Evolutionary conservation across 495 filamentous ascomycete genomes (phyloP).

Genomic region (Xylaria nigripes): DNA sequence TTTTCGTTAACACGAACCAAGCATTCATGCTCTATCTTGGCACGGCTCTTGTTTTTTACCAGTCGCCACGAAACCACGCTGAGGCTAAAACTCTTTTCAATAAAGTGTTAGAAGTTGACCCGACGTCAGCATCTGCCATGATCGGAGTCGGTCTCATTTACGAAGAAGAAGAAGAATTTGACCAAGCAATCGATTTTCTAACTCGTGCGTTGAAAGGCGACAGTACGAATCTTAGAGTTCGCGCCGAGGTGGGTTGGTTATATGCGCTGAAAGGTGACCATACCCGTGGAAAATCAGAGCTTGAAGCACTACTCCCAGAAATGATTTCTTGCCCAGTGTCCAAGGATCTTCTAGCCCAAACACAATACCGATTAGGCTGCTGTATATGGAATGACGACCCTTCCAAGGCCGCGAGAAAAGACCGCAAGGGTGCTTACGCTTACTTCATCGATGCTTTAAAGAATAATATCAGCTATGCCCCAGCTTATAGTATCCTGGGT

Average conservation of each 20-base stretch:
- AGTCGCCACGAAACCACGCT: slow-evolving; percentile 78
- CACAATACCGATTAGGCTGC: slow-evolving; percentile 78
- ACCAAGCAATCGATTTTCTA: slow-evolving; percentile 69
- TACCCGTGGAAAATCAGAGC: slow-evolving; percentile 49
- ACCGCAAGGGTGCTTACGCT: slow-evolving; percentile 63
- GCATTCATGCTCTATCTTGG: slow-evolving; percentile 67
- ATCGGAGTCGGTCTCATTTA: slow-evolving; percentile 86
- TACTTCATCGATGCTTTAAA: slow-evolving; percentile 79
- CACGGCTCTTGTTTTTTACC: slow-evolving; percentile 76
- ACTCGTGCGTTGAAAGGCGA: slow-evolving; percentile 63
- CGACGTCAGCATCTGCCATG: slow-evolving; percentile 65
- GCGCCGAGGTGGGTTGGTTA: slow-evolving; percentile 82
- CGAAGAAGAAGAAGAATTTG: slow-evolving; percentile 84
- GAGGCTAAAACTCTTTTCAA: slow-evolving; percentile 83
- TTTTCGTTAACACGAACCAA: slow-evolving; percentile 59
- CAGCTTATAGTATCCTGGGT: slow-evolving; percentile 89
- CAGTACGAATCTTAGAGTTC: slow-evolving; percentile 62
- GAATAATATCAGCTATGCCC: slow-evolving; percentile 80
- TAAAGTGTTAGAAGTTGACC: slow-evolving; percentile 61
- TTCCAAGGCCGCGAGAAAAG: slow-evolving; percentile 61
- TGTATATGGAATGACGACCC: slow-evolving; percentile 80
- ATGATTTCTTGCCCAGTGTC: slow-evolving; percentile 29
- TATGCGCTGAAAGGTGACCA: slow-evolving; percentile 75
- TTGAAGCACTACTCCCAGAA: slow-evolving; percentile 58
- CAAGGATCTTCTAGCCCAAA: slow-evolving; percentile 69